Evolutionary conservation across 345 rosid species (phyloP), one percentile per base, ranked within the genome.

Genomic region (Jatropha curcas): DNA sequence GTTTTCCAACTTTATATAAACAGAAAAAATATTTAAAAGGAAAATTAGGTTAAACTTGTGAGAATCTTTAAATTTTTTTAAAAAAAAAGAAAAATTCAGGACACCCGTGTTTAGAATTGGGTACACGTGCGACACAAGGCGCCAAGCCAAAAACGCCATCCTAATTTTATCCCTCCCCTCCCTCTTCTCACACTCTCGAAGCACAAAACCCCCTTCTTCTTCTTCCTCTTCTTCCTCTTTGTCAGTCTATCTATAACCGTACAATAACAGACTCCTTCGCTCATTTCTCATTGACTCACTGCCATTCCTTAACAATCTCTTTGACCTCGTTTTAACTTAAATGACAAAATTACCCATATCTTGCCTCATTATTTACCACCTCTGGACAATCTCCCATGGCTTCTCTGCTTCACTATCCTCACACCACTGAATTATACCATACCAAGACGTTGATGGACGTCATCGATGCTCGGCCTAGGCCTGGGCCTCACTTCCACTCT

Each of bases 371-470:
- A 64, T 73, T 80, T 31, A 55, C 53, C 66, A 30, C 22, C 64
- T 63, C 34, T 65, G 5, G 10, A 27, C 31, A 20, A 5, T 43
- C 55, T 12, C 55, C 60, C 5, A 66, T 77, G 83, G 17, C 71
- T 61, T 72, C 52, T 45, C 31, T 52, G 9, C 67, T 64, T 68
- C 68, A 20, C 5, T 46, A 58, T 70, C 76, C 68, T 12, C 60
- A 13, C 65, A 20, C 60, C 73, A 50, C 83, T 67, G 81, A 88
- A 35, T 78, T 72, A 31, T 37, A 27, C 37, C 65, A 16, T 1
- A 17, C 31, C 31, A 43, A 68, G 22, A 10, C 0, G 58, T 68
- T 78, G 77, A 89, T 91, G 98, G 87, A 86, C 52, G 79, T 86
- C 70, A 70, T 75, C 59, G 86, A 84, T 72, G 70, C 82, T 77